A percentile compares a stretch with the other conserved stretches of the same genome.
Evolutionary conservation across 768 basidiomycete species (phyloP).

Genomic region (Pholiota conissans): DNA sequence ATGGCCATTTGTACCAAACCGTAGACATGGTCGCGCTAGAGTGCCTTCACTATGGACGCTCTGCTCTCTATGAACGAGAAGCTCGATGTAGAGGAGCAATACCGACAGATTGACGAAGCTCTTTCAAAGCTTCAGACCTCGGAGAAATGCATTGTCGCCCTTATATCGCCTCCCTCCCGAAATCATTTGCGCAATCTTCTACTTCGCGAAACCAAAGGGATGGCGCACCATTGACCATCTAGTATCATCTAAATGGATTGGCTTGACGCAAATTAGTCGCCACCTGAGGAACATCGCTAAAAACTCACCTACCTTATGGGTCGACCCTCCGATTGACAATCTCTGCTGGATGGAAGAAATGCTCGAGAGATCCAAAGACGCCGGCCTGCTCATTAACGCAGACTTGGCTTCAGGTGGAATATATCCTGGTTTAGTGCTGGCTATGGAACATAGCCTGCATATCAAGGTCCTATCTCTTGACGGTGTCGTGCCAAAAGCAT

Average conservation of each 20-base stretch:
- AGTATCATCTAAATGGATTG: neutral
- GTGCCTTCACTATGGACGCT: too few species aligned
- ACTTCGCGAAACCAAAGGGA: neutral
- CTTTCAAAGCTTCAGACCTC: constrained; percentile 18
- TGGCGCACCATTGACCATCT: neutral
- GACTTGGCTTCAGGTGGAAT: neutral
- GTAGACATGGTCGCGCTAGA: too few species aligned
- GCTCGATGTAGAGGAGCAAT: too few species aligned
- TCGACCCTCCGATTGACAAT: neutral
- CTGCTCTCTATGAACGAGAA: too few species aligned
- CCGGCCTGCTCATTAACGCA: neutral
- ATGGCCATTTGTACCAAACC: too few species aligned
- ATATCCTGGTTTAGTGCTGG: neutral
- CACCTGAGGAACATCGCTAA: neutral
- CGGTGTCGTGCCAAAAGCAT: too few species aligned
- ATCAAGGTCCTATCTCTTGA: neutral
- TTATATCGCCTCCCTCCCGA: neutral
- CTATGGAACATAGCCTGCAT: neutral
- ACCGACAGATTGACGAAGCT: neutral
- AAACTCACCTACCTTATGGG: neutral
- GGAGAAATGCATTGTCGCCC: neutral
- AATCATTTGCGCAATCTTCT: neutral
- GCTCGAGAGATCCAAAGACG: neutral
- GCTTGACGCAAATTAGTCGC: neutral
- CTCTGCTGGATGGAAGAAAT: neutral